Evolutionary conservation across 176 grass and related monocot species (phyloP), one percentile per base, ranked within the genome.

Genomic region (Avena sativa): DNA sequence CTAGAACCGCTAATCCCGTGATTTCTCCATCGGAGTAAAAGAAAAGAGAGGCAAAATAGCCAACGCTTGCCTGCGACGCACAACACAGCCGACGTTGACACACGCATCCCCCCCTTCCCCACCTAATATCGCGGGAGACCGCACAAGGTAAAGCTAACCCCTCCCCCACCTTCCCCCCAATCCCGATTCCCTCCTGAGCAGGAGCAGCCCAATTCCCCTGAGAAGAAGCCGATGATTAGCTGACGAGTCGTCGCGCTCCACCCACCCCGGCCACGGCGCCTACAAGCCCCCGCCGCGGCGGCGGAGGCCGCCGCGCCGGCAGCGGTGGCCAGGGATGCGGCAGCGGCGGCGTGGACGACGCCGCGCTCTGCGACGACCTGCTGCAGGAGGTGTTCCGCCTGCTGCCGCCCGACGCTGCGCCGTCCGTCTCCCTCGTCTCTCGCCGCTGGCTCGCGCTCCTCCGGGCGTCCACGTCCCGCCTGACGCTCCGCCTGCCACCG

Each of bases 361-460:
- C 64, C 48, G 85, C 90, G 23, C 67, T 98, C 26, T 98, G 93
- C 86, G 93, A 95, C 75, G 96, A 98, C 79, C 79, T 98, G 44
- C 87, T 98, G 53, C 91, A 92, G 87, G 96, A 95, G 84, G 94
- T 98, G 56, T 64, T 98, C 73, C 46, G 83, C 78, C 86, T 91
- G 25, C 86, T 95, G 38, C 96, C 88, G 55, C 79, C 85, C 46
- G 79, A 88, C 55, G 63, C 93, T 4, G 83, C 88, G 13, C 90
- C 90, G 30, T 65, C 88, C 20, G 86, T 92, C 21, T 98, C 93
- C 79, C 96, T 94, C 34, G 96, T 95, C 74, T 98, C 90, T 56
- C 92, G 91, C 63, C 93, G 96, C 23, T 98, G 96, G 96, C 82
- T 94, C 26, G 32, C 59, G 12, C 93, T 98, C 47, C 90, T 95